A percentile compares a stretch with the other conserved stretches of the same genome.
These are phyloP conservation scores for Eucalyptus grandis DNA, from an alignment of 345 rosid genomes.

Conservation along the genomic window DNA sequence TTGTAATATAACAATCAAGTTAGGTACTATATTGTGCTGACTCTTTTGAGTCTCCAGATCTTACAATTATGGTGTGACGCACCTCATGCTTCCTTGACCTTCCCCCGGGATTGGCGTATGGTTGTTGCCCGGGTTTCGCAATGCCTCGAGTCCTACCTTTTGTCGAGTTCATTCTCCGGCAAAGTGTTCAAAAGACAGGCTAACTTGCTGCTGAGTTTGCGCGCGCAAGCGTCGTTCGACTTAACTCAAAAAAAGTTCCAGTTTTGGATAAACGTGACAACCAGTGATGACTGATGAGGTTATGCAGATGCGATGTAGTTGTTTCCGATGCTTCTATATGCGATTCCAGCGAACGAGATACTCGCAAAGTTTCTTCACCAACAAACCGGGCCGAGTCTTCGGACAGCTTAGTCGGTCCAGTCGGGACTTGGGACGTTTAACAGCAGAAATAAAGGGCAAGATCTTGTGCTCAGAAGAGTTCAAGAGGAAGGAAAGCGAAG, in stretches of 20 bases:
- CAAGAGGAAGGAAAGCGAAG: neutral
- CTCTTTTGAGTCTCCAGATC: neutral
- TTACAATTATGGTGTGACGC: neutral
- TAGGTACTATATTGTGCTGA: neutral
- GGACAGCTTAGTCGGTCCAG: neutral
- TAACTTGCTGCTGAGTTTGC: neutral
- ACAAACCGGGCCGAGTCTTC: neutral
- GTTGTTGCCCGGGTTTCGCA: neutral
- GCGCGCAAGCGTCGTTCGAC: neutral
- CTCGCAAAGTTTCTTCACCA: neutral
- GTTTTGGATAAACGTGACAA: neutral
- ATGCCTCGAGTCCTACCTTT: neutral
- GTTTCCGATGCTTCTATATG: neutral
- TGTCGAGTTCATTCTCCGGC: neutral
- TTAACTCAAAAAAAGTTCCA: neutral
- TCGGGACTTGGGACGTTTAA: neutral
- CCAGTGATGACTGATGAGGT: neutral
- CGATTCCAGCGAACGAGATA: neutral
- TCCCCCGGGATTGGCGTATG: neutral
- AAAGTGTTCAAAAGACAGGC: neutral
- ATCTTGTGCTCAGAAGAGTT: neutral
- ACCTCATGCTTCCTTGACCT: neutral
- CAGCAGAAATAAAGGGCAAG: neutral
- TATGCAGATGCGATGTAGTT: neutral
- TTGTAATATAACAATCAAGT: neutral